A percentile compares a stretch with the other conserved stretches of the same genome.
Evolutionary conservation across 306 rosid species (phyloP).

Genomic region (Vigna trinervia): DNA sequence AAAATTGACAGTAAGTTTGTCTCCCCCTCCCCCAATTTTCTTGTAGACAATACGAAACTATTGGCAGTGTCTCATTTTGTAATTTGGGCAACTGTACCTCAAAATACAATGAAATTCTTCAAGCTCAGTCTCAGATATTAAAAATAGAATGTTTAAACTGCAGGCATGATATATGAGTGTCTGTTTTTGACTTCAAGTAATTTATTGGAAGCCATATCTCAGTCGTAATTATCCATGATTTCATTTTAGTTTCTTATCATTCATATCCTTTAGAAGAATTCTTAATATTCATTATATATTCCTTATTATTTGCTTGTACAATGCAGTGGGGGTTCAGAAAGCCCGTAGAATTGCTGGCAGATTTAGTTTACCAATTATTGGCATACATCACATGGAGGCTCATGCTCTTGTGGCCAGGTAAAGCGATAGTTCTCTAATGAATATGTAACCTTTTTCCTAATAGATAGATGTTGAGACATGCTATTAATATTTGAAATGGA

Average conservation of each 20-base stretch:
- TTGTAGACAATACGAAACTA: conserved; percentile 4
- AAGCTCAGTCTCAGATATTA: not conserved
- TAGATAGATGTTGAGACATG: conserved; percentile 27
- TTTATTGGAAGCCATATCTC: conserved; percentile 26
- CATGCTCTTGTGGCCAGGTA: conserved; percentile 99
- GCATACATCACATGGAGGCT: conserved; percentile 99
- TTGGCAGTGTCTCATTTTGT: conserved; percentile 6
- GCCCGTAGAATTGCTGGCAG: conserved; percentile 76
- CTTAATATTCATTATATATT: conserved; percentile 36
- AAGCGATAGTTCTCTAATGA: conserved; percentile 17
- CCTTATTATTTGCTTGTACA: conserved; percentile 35
- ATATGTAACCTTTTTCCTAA: conserved; percentile 6
- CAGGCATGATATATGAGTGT: conserved; percentile 1
- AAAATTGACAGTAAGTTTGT: conserved; percentile 10
- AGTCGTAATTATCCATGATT: conserved; percentile 4
- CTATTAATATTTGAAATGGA: conserved; percentile 29
- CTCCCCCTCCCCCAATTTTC: not conserved
- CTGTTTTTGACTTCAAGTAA: conserved; percentile 21
- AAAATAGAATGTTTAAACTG: conserved; percentile 15
- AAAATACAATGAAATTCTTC: not conserved
- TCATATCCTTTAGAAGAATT: conserved; percentile 31
- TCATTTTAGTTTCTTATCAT: conserved; percentile 12
- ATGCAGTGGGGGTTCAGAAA: conserved; percentile 93
- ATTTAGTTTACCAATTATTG: conserved; percentile 75
- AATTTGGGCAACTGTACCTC: conserved; percentile 21